phyloP scores from a whole-genome alignment of 345 rosid species.

The Orychophragmus violaceus region DNA sequence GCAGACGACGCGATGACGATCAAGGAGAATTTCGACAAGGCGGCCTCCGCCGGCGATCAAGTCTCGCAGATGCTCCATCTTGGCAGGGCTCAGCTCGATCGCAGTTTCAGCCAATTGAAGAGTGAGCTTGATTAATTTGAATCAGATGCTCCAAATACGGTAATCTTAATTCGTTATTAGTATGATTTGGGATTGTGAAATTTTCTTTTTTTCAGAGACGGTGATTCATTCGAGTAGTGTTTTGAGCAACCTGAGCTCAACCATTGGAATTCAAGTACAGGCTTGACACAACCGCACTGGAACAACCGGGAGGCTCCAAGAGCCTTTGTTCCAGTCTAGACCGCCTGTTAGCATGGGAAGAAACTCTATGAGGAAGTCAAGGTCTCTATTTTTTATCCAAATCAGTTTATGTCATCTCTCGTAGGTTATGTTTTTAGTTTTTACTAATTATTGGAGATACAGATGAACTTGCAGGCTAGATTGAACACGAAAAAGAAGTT shows the following conservation, averaged over 20 bases:
- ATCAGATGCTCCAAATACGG: no score
- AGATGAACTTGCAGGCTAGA: slow-evolving; percentile 52
- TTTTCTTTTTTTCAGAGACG: slow-evolving; percentile 48
- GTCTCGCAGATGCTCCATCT: slow-evolving; percentile 82
- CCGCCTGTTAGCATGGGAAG: slow-evolving; percentile 95
- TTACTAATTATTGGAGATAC: background rate
- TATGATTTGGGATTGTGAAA: no score
- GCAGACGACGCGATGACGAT: slow-evolving; percentile 53
- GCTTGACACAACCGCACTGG: slow-evolving; percentile 56
- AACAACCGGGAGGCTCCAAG: slow-evolving; percentile 52
- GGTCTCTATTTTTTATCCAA: slow-evolving; percentile 35
- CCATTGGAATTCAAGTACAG: slow-evolving; percentile 83
- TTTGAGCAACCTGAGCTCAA: slow-evolving; percentile 84
- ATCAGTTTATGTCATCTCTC: background rate
- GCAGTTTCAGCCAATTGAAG: slow-evolving; percentile 81
- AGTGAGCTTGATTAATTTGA: slow-evolving; percentile 34
- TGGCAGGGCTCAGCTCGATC: slow-evolving; percentile 87
- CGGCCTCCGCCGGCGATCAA: slow-evolving; percentile 77
- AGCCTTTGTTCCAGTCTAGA: slow-evolving; percentile 87
- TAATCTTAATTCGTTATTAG: no score
- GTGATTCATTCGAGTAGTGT: slow-evolving; percentile 92
- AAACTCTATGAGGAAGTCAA: slow-evolving; percentile 90
- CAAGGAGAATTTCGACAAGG: slow-evolving; percentile 70
- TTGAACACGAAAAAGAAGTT: slow-evolving; percentile 87
- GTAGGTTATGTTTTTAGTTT: background rate